Percentiles rank a stretch among this genome's conserved stretches.
These are phyloP conservation scores for Globisporangium acanthophoron DNA, from an alignment of 352 stramenopile genomes.

Conservation along the genomic window DNA sequence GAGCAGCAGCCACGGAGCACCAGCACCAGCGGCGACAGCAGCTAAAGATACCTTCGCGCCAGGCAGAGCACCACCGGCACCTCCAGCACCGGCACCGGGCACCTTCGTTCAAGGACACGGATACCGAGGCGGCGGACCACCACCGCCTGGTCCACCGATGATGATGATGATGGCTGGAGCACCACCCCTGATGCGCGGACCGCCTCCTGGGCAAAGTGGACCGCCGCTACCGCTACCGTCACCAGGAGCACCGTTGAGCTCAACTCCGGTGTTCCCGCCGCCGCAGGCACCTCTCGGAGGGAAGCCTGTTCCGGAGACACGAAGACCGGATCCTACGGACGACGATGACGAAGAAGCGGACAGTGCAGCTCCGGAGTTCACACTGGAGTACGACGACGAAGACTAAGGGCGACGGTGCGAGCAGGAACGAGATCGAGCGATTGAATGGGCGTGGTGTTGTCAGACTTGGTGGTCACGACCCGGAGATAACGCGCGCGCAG, in stretches of 20 bases:
- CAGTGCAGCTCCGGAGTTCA: constrained; percentile 55
- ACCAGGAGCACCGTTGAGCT: background rate
- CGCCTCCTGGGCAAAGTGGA: background rate
- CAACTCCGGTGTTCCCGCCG: background rate
- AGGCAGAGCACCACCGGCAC: constrained; percentile 1
- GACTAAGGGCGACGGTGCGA: constrained; percentile 22
- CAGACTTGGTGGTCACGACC: too few species aligned
- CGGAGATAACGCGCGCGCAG: too few species aligned
- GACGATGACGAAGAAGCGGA: constrained; percentile 56
- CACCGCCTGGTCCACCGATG: background rate
- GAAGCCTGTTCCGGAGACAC: background rate
- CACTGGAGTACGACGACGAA: constrained; percentile 74
- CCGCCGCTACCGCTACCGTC: background rate
- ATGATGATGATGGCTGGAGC: background rate
- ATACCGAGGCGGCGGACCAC: constrained; percentile 1
- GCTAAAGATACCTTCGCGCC: constrained; percentile 9
- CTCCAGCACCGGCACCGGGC: constrained; percentile 4
- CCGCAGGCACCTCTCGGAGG: background rate
- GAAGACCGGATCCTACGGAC: constrained; percentile 1
- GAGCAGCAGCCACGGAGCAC: background rate
- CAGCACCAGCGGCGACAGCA: background rate
- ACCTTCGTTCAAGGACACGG: constrained; percentile 6
- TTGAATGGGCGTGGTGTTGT: too few species aligned
- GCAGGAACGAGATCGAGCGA: too few species aligned
- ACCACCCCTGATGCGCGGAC: background rate